A percentile compares a stretch with the other conserved stretches of the same genome.
phyloP scores from a whole-genome alignment of 768 basidiomycete genomes.

The Cystobasidium ongulense region DNA sequence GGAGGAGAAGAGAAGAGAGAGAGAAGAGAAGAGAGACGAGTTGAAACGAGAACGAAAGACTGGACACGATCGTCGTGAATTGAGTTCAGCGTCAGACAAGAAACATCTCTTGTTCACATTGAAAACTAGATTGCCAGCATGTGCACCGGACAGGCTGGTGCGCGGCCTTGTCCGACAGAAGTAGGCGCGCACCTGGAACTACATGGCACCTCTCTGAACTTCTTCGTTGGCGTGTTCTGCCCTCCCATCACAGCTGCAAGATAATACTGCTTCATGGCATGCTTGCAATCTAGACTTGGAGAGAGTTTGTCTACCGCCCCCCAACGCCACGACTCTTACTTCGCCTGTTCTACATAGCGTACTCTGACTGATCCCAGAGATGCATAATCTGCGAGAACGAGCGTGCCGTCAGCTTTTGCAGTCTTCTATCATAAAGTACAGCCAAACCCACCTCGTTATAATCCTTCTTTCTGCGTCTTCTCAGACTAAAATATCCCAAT shows the following conservation, averaged over 20 bases:
- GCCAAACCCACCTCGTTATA: conserved; percentile 64
- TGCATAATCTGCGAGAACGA: conserved; percentile 47
- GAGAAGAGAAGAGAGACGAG: not conserved
- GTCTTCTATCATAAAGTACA: not conserved
- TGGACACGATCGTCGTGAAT: conserved; percentile 3
- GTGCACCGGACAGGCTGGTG: not conserved
- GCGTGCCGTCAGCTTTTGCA: not conserved
- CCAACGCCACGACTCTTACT: no score
- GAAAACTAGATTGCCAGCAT: no score
- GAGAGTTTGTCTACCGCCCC: no score
- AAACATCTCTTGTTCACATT: no score
- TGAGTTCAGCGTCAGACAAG: not conserved
- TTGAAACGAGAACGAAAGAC: no score
- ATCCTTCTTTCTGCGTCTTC: conserved; percentile 69
- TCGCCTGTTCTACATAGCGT: conserved; percentile 40
- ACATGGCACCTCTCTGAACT: no score
- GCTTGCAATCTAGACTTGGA: no score
- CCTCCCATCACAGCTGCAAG: no score
- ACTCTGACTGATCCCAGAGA: conserved; percentile 73
- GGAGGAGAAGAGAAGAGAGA: not conserved
- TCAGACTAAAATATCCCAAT: conserved; percentile 69
- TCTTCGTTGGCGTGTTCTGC: no score
- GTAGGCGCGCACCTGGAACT: no score
- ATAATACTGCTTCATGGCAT: no score
- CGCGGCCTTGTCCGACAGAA: not conserved